Evolutionary conservation across 768 basidiomycete species (phyloP), one percentile per base, ranked within the genome.

Genomic region (Lactifluus subvellereus): DNA sequence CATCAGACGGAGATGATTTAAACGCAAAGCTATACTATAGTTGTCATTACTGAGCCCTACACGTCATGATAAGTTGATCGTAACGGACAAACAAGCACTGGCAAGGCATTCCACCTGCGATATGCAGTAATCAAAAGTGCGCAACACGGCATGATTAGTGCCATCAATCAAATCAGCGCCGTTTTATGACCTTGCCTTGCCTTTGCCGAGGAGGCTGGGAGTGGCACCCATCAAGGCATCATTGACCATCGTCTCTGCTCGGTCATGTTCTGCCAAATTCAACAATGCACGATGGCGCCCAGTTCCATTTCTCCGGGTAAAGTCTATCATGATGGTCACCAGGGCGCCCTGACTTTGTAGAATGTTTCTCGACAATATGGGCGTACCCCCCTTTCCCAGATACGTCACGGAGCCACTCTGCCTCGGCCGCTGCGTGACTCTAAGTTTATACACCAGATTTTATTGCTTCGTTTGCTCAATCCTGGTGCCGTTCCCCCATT

Each of bases 311-410:
- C 35, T 37, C n/a, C 40, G 9, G 27, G 3, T n/a, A 20, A 50
- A n/a, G 22, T 33, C 6, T 18, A 35, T 54, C 33, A 9, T 50
- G 57, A 64, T 59, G 57, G 62, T 66, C 65, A 50, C 65, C 40
- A 66, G 22, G 65, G 35, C 16, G 1, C 33, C 54, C 32, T 35
- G 33, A 22, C 7, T 14, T 30, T 13, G 14, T 40, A 27, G 32
- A 38, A 20, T 47, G 11, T 8, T 54, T 53, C 45, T 57, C 33
- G n/a, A 62, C 22, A 16, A 16, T 20, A 50, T 14, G 9, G 54
- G 54, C 2, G 20, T 22, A 62, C 42, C 4, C 13, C 37, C 47
- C 33, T 56, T 42, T 49, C 38, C 37, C 14, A 47, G 40, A 59
- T 38, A 27, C 35, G 38, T 59, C 51, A 63, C 62, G 27, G n/a